Evolutionary conservation across 371 early-diverging fungal species (phyloP).

Genomic region (Thermomucor indicae-seudaticae): DNA sequence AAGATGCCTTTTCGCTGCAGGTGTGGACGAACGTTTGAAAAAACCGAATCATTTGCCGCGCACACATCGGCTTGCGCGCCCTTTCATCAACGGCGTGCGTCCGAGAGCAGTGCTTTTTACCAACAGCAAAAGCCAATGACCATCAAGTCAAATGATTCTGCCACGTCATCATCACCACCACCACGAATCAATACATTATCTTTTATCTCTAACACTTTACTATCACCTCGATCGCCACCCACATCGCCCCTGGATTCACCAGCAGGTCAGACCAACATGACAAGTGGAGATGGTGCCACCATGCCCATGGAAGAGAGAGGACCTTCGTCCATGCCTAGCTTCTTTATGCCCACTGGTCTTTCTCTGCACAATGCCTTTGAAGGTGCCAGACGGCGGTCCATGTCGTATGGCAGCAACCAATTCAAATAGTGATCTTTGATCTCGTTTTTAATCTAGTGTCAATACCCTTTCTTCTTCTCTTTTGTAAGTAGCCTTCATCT

Average conservation of each 20-base stretch:
- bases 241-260: constrained; percentile 13
- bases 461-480: not conserved
- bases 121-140: constrained; percentile 4
- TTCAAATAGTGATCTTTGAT: too few species aligned
- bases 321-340: constrained; percentile 12
- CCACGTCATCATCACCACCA: constrained; percentile 8
- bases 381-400: constrained; percentile 49
- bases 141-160: too few species aligned
- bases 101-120: constrained; percentile 15
- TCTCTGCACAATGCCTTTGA: constrained; percentile 47
- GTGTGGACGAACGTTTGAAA: constrained; percentile 55
- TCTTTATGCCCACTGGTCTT: constrained; percentile 47
- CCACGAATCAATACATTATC: constrained; percentile 17
- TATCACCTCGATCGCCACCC: constrained; percentile 14
- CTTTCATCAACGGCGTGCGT: constrained; percentile 44
- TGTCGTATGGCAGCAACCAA: constrained; percentile 32
- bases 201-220: constrained; percentile 17
- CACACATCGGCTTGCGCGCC: constrained; percentile 48
- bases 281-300: constrained; percentile 2
- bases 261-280: constrained; percentile 10
- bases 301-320: not conserved
- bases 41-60: constrained; percentile 43
- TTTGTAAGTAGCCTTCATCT: too few species aligned
- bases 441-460: too few species aligned
- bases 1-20: constrained; percentile 53